Base-by-base conservation (phyloP, 768 basidiomycete species). In the Butyriboletus loyo region DNA sequence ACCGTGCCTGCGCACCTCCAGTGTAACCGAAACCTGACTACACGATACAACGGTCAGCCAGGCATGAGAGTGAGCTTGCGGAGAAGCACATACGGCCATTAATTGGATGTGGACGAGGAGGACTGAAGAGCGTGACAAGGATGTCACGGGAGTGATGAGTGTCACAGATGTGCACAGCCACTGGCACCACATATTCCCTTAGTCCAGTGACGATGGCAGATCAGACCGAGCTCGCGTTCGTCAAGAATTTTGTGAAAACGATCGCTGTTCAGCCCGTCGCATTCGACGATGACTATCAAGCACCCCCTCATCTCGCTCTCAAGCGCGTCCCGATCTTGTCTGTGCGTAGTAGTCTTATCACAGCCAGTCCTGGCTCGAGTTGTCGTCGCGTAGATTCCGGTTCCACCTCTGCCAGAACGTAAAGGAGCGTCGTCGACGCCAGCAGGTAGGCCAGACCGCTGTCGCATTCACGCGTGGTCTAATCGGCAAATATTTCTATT, bases 211-310 rank as follows among this genome's bases (percentile, higher is more conserved):
- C 40, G 25, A 77, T 77, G 77, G 79, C 86, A 54, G 86, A 88
- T 66, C 75, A 76, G 55, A 72, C 71, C 37, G 81, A 82, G 52
- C 69, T 74, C 51, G 78, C 84, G 9, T 90, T 92, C 65, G 81
- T 85, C 38, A 84, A 79, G 61, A 79, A 79, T 3, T 84, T 86
- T 56, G 66, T 83, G 50, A 84, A 82, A 55, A 83, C 81, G 13
- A 64, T 93, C 58, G 76, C 82, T 1, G 72, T 77, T 2, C 86
- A 89, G 66, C 85, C 86, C 24, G 76, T 92, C 51, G 75, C 73
- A 4, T 92, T 84, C 63, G 68, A 74, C 35, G 82, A 92, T 70
- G 85, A 90, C 70, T 91, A 88, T 69, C 86, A 87, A 67, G 85
- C 89, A 46, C 83, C 85, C 0, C 79, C 82, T 0, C 72, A 82